Conservation (phyloP, 1,284 basidiomycete genomes). For the Ceratobasidium sp. region DNA sequence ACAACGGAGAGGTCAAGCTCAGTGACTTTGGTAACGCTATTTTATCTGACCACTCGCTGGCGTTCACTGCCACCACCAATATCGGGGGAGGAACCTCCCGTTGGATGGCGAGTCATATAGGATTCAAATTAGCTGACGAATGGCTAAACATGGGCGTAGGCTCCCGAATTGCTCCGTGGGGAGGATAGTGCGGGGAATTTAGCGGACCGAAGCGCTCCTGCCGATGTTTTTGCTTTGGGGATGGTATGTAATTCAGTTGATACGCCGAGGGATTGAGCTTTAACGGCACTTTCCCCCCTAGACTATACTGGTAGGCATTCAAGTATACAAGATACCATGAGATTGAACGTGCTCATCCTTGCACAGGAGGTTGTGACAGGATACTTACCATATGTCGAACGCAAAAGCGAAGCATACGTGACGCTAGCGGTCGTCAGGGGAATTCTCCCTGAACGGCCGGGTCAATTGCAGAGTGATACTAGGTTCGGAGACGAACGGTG, state of each 20-base stretch:
- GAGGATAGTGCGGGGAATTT: background rate
- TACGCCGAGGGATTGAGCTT: background rate
- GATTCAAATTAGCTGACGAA: background rate
- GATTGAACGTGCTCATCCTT: no score
- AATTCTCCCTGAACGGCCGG: background rate
- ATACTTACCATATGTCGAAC: background rate
- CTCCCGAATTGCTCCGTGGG: background rate
- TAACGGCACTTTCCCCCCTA: background rate
- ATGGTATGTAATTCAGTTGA: background rate
- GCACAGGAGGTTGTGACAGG: background rate
- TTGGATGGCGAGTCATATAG: background rate
- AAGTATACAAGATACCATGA: background rate
- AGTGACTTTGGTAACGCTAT: slow-evolving; percentile 5
- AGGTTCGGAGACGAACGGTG: background rate
- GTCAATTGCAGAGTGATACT: background rate
- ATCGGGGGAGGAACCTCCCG: slow-evolving; percentile 15
- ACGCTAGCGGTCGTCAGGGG: background rate
- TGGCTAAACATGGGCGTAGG: background rate
- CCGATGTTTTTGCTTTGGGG: slow-evolving; percentile 21
- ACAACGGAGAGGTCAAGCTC: background rate
- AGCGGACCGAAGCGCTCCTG: slow-evolving; percentile 5
- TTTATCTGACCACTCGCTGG: background rate
- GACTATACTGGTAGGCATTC: slow-evolving; percentile 12
- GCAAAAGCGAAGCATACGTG: background rate
- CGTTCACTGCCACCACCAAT: background rate